Evolutionary conservation across 164 flowering plant genomes (phyloP).

Genomic region (Saururus chinensis): DNA sequence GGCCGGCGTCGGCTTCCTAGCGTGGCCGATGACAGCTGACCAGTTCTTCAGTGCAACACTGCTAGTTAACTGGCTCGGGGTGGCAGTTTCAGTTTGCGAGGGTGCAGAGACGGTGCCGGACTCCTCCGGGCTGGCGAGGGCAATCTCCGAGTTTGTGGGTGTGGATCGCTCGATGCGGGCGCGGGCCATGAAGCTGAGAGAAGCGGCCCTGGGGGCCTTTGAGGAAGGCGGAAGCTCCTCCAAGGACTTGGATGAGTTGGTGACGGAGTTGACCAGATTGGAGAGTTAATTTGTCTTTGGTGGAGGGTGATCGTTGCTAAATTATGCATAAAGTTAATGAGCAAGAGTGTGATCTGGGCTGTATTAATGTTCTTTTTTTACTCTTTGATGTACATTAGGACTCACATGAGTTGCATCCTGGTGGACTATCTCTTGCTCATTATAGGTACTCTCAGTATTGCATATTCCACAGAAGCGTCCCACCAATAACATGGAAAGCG

Average conservation of each 20-base stretch:
- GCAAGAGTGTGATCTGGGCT: no score
- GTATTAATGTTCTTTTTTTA: no score
- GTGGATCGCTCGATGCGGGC: conserved; percentile 3
- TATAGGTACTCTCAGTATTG: no score
- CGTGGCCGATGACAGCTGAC: conserved; percentile 64
- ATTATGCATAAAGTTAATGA: no score
- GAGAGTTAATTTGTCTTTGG: no score
- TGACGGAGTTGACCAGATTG: conserved; percentile 9
- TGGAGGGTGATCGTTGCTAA: no score
- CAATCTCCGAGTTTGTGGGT: conserved; percentile 13
- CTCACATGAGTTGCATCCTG: no score
- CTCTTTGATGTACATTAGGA: no score
- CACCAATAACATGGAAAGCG: no score
- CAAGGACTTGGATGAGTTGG: conserved; percentile 20
- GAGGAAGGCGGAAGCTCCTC: conserved; percentile 27
- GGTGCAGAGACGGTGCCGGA: conserved; percentile 30
- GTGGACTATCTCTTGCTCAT: no score
- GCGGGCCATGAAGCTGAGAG: conserved; percentile 19
- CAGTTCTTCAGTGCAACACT: conserved; percentile 30
- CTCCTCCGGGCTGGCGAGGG: conserved; percentile 18
- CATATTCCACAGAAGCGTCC: no score
- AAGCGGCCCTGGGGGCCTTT: conserved; percentile 23
- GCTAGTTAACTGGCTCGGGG: conserved; percentile 22
- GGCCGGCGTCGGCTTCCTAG: conserved; percentile 31
- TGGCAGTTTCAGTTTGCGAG: conserved; percentile 26